Conservation (phyloP, 768 basidiomycete genomes). For the Hydnum rufescens region DNA sequence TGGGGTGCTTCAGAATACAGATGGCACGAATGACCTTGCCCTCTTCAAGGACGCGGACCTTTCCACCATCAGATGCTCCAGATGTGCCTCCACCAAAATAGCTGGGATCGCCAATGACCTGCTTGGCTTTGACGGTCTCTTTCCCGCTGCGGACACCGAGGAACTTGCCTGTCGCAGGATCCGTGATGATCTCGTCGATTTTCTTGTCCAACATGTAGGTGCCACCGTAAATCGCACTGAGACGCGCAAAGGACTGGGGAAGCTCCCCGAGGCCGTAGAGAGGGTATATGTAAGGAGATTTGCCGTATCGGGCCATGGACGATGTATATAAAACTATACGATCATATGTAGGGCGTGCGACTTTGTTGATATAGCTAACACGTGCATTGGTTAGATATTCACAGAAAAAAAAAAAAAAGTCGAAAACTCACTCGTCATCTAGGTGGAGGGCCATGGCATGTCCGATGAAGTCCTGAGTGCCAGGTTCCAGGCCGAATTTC, state of each 20-base stretch:
- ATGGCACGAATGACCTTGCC: slow-evolving; percentile 92
- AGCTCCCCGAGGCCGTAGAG: slow-evolving; percentile 97
- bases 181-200: slow-evolving; percentile 78
- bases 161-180: slow-evolving; percentile 60
- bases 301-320: slow-evolving; percentile 97
- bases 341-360: slow-evolving; percentile 77
- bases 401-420: neutral
- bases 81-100: slow-evolving; percentile 75
- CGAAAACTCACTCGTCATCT: slow-evolving; percentile 69
- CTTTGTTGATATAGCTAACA: slow-evolving; percentile 73
- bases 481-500: slow-evolving; percentile 91
- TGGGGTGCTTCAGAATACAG: slow-evolving; percentile 94
- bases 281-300: slow-evolving; percentile 99
- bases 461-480: slow-evolving; percentile 97
- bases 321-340: slow-evolving; percentile 94
- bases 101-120: slow-evolving; percentile 93
- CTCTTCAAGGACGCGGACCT: slow-evolving; percentile 76
- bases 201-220: slow-evolving; percentile 99
- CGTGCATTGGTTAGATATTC: neutral
- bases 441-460: slow-evolving; percentile 98
- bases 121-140: slow-evolving; percentile 92
- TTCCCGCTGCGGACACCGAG: slow-evolving; percentile 74
- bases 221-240: slow-evolving; percentile 96
- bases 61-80: slow-evolving; percentile 30
- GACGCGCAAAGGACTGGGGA: slow-evolving; percentile 93